phyloP scores from a whole-genome alignment of 1,139 yeast genomes.

The Magnusiomyces clavatus region DNA sequence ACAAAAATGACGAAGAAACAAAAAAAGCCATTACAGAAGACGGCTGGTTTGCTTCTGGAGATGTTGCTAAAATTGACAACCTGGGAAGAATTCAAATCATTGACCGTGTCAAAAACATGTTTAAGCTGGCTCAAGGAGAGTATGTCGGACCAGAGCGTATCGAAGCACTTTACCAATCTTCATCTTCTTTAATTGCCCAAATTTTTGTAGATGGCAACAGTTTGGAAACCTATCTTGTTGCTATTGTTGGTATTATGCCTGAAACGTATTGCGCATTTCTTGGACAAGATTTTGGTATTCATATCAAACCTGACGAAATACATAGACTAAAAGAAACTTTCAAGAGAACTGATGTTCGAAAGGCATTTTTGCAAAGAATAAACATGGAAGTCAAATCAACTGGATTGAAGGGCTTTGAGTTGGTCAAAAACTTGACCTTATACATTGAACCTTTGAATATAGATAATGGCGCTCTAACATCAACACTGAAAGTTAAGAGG shows the following conservation, averaged over 20 bases:
- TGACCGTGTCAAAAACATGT: slow-evolving; percentile 74
- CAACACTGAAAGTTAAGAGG: slow-evolving; percentile 68
- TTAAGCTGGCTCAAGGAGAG: slow-evolving; percentile 77
- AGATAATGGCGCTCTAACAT: slow-evolving; percentile 60
- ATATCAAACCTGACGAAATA: slow-evolving; percentile 23
- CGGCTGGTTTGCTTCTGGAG: slow-evolving; percentile 77
- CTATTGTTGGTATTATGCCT: slow-evolving; percentile 55
- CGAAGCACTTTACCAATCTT: slow-evolving; percentile 54
- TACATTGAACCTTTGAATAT: slow-evolving; percentile 60
- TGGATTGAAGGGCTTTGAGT: slow-evolving; percentile 47
- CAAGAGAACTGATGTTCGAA: slow-evolving; percentile 28
- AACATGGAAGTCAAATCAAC: slow-evolving; percentile 28
- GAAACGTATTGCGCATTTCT: slow-evolving; percentile 28
- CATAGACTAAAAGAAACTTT: slow-evolving; percentile 27
- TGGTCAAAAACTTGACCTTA: slow-evolving; percentile 51
- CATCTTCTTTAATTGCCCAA: slow-evolving; percentile 47
- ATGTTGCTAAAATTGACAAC: slow-evolving; percentile 50
- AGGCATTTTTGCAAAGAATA: slow-evolving; percentile 27
- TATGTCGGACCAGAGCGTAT: slow-evolving; percentile 74
- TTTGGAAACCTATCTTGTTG: slow-evolving; percentile 51
- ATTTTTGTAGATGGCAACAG: slow-evolving; percentile 67
- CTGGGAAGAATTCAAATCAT: slow-evolving; percentile 54
- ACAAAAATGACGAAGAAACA: slow-evolving; percentile 49
- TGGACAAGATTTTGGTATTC: slow-evolving; percentile 20
- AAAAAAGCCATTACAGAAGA: slow-evolving; percentile 47